phyloP scores from a whole-genome alignment of 768 basidiomycete genomes.

The Boletus coccyginus region DNA sequence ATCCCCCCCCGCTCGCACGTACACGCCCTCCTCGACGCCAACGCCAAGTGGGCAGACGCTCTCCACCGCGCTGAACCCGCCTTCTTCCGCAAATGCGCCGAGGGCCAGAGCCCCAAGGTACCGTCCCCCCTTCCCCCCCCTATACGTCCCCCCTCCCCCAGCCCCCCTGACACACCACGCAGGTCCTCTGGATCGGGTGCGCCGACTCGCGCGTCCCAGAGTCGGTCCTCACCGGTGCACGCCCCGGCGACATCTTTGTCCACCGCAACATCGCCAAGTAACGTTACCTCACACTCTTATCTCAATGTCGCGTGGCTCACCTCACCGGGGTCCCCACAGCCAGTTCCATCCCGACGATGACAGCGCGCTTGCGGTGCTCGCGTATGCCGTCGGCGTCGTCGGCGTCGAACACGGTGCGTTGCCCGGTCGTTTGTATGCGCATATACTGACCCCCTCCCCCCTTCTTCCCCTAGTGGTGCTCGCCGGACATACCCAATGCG shows the following conservation, averaged over 20 bases:
- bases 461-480: slow-evolving; percentile 67
- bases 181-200: slow-evolving; percentile 84
- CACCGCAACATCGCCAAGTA: slow-evolving; percentile 93
- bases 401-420: slow-evolving; percentile 75
- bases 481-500: slow-evolving; percentile 82
- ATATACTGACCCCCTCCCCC: background rate
- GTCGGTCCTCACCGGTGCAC: slow-evolving; percentile 64
- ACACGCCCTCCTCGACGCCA: slow-evolving; percentile 42
- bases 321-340: slow-evolving; percentile 37
- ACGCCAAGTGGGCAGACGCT: slow-evolving; percentile 68
- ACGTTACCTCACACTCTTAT: slow-evolving; percentile 21
- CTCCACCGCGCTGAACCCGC: slow-evolving; percentile 52
- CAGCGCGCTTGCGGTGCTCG: slow-evolving; percentile 67
- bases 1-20: background rate
- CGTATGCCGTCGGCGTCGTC: slow-evolving; percentile 68
- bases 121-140: too few relatives aligned
- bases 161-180: background rate
- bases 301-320: too few relatives aligned
- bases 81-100: slow-evolving; percentile 60
- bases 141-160: too few relatives aligned
- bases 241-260: slow-evolving; percentile 85
- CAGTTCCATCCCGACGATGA: slow-evolving; percentile 74
- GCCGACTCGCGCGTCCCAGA: slow-evolving; percentile 90
- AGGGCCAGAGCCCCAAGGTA: slow-evolving; percentile 70
- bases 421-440: background rate